Evolutionary conservation across 352 stramenopile species (phyloP), one percentile per base, ranked within the genome.

Genomic region (Hyaloperonospora arabidopsidis): DNA sequence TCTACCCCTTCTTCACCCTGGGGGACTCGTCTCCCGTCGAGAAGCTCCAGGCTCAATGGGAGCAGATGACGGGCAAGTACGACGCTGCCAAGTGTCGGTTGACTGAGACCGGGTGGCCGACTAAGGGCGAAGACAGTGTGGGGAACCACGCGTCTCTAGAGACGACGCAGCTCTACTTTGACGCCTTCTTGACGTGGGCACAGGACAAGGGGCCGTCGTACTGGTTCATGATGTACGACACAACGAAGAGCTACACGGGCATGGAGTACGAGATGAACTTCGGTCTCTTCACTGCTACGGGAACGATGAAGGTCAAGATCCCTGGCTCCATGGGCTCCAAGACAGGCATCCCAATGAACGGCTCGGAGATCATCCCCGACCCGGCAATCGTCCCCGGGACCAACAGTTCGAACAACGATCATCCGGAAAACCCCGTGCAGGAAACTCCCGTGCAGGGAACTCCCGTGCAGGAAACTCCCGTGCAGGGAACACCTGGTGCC

Each of bases 191-290:
- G 2, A 47, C 47, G 5, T 84, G 74, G 74, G 63, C 69, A 7
- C 12, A 36, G 0, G 51, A 44, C 39, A 58, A 76, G 59, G 47
- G 43, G 28, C 45, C 59, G 44, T 59, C 70, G 40, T 79, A 71
- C 60, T 84, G 56, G 49, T 84, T 84, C 69, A 79, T 81, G 74
- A 78, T 81, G 72, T 83, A 71, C 62, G 72, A 86, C 58, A 71
- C 68, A 8, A 83, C 54, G 41, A 57, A 49, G 19, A 66, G 59
- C 41, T 80, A 86, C 72, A 57, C 61, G 1, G 63, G 65, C 17
- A 41, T 32, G 2, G 61, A 77, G 41, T 87, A 75, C 65, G 77
- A 87, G 57, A 82, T 64, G 49, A 65, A 72, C 65, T 87, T 87
- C 52, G 77, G 77, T 38, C 40, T 73, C 38, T 74, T 65, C 39